Percentiles rank a stretch among this genome's conserved stretches.
These are phyloP conservation scores for Epichloe typhina DNA, from an alignment of 2,329 filamentous ascomycete species.

Conservation along the genomic window DNA sequence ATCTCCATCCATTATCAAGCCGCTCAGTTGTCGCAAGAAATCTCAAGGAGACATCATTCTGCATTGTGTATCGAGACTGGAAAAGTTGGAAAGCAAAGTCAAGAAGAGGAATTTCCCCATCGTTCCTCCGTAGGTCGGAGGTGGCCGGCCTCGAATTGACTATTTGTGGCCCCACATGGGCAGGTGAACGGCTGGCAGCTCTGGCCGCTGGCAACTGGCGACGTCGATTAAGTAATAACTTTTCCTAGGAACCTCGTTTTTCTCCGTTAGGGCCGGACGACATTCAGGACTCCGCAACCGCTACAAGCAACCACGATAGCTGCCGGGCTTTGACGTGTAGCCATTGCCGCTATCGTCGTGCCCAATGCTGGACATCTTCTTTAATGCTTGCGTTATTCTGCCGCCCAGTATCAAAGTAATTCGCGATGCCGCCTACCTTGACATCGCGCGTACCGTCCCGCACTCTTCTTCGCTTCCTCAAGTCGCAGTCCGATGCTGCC, in stretches of 20 bases:
- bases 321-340: constrained; percentile 2
- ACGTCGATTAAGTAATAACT: not conserved
- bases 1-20: not conserved
- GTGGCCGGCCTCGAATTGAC: too few species aligned
- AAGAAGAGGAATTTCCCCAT: too few species aligned
- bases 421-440: constrained; percentile 31
- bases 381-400: constrained; percentile 1
- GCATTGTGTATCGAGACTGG: too few species aligned
- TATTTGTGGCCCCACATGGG: too few species aligned
- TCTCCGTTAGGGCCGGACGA: not conserved
- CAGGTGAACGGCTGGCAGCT: not conserved
- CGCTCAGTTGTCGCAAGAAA: not conserved
- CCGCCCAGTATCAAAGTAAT: constrained; percentile 5
- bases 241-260: not conserved
- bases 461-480: constrained; percentile 58
- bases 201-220: not conserved
- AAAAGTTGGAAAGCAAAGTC: too few species aligned
- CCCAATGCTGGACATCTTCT: constrained; percentile 7
- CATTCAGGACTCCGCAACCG: not conserved
- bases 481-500: constrained; percentile 51
- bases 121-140: too few species aligned
- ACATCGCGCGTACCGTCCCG: constrained; percentile 36
- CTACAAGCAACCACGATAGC: not conserved
- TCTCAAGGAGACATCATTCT: too few species aligned
- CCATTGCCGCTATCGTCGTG: constrained; percentile 4